Evolutionary conservation across 805 yeast genomes (phyloP).

Genomic region (Wickerhamomyces bovis): DNA sequence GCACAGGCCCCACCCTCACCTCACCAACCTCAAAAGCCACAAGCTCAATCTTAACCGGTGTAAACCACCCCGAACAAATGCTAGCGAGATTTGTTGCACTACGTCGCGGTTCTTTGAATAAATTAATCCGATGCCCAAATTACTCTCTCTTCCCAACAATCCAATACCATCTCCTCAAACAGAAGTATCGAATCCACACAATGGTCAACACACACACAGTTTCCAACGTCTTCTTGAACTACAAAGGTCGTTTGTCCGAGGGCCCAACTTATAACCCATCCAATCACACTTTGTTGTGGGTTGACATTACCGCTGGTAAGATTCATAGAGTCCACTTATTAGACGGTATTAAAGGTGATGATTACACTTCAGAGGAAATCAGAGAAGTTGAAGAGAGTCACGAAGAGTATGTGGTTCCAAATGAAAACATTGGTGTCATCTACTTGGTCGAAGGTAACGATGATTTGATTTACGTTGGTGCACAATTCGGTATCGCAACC

Average conservation of each 20-base stretch:
- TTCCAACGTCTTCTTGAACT: constrained; percentile 13
- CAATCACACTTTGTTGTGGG: constrained; percentile 43
- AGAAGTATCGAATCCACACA: neutral
- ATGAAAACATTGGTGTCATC: constrained; percentile 61
- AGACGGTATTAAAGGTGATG: constrained; percentile 9
- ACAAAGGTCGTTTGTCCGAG: constrained; percentile 45
- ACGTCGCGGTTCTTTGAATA: neutral
- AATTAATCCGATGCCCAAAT: neutral
- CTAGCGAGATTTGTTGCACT: neutral
- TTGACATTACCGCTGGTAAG: constrained; percentile 32
- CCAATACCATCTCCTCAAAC: neutral
- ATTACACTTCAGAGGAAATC: constrained; percentile 23
- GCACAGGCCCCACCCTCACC: too few species aligned
- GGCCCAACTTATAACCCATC: constrained; percentile 59
- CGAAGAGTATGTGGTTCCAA: constrained; percentile 32
- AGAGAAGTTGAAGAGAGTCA: constrained; percentile 25
- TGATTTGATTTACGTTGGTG: constrained; percentile 52
- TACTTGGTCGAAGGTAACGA: constrained; percentile 47
- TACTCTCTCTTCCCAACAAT: neutral
- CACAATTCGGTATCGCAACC: constrained; percentile 56
- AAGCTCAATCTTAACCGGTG: too few species aligned
- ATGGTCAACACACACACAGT: neutral
- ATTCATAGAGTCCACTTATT: constrained; percentile 28
- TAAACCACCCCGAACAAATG: neutral
- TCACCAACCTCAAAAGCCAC: too few species aligned